phyloP scores from a whole-genome alignment of 2,329 filamentous ascomycete species.

The Podosphaera aphanis region DNA sequence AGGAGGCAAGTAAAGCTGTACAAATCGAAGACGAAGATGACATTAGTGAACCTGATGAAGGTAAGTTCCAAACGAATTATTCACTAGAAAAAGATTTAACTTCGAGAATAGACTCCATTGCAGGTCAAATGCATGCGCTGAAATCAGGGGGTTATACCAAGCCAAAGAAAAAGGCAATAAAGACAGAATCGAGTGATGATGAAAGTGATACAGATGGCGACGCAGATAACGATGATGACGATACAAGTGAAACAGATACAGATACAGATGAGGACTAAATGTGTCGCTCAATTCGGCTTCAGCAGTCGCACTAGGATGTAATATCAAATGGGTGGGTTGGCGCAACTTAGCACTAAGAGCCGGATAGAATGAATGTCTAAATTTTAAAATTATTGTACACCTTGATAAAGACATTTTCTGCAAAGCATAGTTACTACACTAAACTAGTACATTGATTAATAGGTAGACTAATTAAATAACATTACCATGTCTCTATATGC shows the following conservation, averaged over 20 bases:
- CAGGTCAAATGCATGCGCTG: slow-evolving; percentile 71
- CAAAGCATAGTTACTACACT: no score
- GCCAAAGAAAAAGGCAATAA: slow-evolving; percentile 28
- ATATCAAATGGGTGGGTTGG: neutral
- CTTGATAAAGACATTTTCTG: no score
- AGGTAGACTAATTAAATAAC: no score
- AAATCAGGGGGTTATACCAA: slow-evolving; percentile 37
- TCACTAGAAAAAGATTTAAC: slow-evolving; percentile 1
- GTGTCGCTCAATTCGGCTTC: neutral
- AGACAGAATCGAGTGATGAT: slow-evolving; percentile 39
- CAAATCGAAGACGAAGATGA: slow-evolving; percentile 71
- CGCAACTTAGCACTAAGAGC: neutral
- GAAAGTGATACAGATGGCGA: slow-evolving; percentile 60
- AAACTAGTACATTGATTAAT: no score
- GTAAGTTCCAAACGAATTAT: slow-evolving; percentile 28
- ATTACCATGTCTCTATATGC: no score
- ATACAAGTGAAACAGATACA: slow-evolving; percentile 46
- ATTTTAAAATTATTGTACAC: neutral
- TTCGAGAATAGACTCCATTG: slow-evolving; percentile 47
- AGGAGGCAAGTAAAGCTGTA: slow-evolving; percentile 67
- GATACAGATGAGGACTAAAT: slow-evolving; percentile 25
- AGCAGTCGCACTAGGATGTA: neutral
- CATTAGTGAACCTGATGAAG: slow-evolving; percentile 93
- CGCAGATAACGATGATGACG: slow-evolving; percentile 26
- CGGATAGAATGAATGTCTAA: no score